phyloP scores from a whole-genome alignment of 148 eudicot species.

The Cornus controversa region DNA sequence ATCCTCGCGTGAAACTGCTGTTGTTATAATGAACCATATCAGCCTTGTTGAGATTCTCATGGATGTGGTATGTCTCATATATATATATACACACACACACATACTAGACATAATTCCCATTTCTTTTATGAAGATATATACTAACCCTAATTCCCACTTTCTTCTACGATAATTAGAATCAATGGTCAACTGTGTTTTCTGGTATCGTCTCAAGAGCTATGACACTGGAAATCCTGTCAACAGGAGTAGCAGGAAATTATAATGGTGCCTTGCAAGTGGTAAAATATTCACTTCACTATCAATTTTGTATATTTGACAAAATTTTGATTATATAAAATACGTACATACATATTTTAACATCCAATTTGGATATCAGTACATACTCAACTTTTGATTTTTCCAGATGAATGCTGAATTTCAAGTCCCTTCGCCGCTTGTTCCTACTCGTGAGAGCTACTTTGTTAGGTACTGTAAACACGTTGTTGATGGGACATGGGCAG shows the following conservation, averaged over 20 bases:
- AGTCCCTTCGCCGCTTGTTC: slow-evolving; percentile 52
- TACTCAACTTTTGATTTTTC: neutral
- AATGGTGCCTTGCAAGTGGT: slow-evolving; percentile 50
- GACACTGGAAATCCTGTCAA: slow-evolving; percentile 33
- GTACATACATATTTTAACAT: no score
- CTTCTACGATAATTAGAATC: slow-evolving; percentile 18
- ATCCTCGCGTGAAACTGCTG: slow-evolving; percentile 35
- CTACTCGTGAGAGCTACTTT: slow-evolving; percentile 43
- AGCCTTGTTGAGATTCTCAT: slow-evolving; percentile 45
- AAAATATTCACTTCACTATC: slow-evolving; percentile 1
- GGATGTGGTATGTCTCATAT: slow-evolving; percentile 41
- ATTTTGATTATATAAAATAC: no score
- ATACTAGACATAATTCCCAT: no score
- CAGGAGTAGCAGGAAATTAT: slow-evolving; percentile 40
- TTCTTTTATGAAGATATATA: no score
- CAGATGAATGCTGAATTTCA: slow-evolving; percentile 59
- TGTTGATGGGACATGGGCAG: slow-evolving; percentile 48
- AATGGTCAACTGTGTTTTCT: slow-evolving; percentile 42
- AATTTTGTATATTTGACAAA: no score
- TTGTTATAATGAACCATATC: slow-evolving; percentile 33
- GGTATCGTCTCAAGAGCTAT: slow-evolving; percentile 40
- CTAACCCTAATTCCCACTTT: neutral
- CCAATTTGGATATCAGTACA: no score
- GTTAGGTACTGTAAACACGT: slow-evolving; percentile 42
- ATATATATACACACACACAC: no score